phyloP scores from a whole-genome alignment of 2,329 filamentous ascomycete species.

The Aspergillus pseudonomiae region DNA sequence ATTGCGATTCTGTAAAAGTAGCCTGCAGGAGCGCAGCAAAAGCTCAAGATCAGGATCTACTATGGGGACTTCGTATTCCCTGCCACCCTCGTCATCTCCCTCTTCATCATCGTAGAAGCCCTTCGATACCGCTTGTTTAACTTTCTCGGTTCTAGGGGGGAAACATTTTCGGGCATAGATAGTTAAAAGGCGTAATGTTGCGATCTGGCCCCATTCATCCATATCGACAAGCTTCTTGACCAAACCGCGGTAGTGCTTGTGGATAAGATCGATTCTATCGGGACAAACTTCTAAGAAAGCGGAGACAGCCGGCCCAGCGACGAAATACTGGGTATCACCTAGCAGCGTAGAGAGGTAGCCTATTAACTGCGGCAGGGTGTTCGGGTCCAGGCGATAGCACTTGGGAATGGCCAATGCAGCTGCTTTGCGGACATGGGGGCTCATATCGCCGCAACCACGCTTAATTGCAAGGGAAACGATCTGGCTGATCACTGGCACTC shows the following conservation, averaged over 20 bases:
- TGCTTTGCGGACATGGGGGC: constrained; percentile 86
- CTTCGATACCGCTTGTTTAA: constrained; percentile 61
- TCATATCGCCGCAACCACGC: constrained; percentile 91
- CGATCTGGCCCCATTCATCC: constrained; percentile 97
- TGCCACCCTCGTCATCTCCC: constrained; percentile 46
- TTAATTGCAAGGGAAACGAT: constrained; percentile 97
- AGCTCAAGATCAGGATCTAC: constrained; percentile 82
- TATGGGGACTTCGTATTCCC: constrained; percentile 59
- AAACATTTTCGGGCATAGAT: constrained; percentile 87
- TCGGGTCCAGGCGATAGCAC: constrained; percentile 88
- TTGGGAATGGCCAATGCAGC: constrained; percentile 94
- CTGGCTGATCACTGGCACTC: constrained; percentile 96
- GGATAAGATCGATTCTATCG: constrained; percentile 82
- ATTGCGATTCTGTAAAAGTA: constrained; percentile 90
- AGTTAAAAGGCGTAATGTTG: constrained; percentile 78
- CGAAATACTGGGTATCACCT: constrained; percentile 92
- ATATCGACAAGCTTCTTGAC: constrained; percentile 94
- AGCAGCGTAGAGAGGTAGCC: constrained; percentile 79
- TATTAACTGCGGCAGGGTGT: constrained; percentile 78
- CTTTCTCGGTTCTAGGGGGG: constrained; percentile 65
- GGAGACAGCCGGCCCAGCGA: constrained; percentile 89
- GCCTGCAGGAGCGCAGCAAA: constrained; percentile 75
- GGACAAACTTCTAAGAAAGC: constrained; percentile 90
- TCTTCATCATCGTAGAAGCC: constrained; percentile 79
- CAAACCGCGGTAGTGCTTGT: constrained; percentile 82